Conservation (phyloP, 306 rosid genomes). For the Castanospermum australe region DNA sequence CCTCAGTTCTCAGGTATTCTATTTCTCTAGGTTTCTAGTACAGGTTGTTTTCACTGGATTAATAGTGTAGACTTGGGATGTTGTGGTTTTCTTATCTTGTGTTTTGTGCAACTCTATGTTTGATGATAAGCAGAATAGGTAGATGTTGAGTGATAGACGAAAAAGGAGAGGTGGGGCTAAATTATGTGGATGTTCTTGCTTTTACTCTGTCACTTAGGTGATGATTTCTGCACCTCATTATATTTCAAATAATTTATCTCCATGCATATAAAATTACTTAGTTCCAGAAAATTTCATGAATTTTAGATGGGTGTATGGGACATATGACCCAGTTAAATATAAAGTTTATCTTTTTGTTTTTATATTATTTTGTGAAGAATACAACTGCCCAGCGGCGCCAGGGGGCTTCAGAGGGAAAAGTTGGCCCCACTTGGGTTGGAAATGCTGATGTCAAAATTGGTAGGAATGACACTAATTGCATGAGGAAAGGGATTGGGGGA, state of each 20-base stretch:
- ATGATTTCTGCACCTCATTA: background rate
- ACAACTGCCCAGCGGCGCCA: too few species aligned
- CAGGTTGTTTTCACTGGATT: background rate
- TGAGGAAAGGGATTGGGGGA: background rate
- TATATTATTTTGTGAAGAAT: background rate
- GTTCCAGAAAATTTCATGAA: background rate
- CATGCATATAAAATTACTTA: background rate
- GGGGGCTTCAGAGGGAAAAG: too few species aligned
- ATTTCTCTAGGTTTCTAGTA: constrained; percentile 2
- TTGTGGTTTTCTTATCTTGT: background rate
- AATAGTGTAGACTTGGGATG: background rate
- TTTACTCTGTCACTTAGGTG: background rate
- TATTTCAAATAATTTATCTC: background rate
- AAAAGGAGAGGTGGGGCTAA: background rate
- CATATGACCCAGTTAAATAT: background rate
- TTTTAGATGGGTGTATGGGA: background rate
- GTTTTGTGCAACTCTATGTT: background rate
- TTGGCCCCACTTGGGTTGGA: background rate
- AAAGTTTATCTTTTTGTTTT: background rate
- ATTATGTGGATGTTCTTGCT: background rate
- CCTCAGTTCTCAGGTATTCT: constrained; percentile 24
- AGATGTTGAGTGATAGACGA: background rate
- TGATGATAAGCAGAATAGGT: background rate
- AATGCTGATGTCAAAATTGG: background rate
- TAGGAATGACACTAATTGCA: background rate